These are phyloP conservation scores for Hirsutella minnesotensis DNA, from an alignment of 2,329 filamentous ascomycete genomes.

Conservation along the genomic window DNA sequence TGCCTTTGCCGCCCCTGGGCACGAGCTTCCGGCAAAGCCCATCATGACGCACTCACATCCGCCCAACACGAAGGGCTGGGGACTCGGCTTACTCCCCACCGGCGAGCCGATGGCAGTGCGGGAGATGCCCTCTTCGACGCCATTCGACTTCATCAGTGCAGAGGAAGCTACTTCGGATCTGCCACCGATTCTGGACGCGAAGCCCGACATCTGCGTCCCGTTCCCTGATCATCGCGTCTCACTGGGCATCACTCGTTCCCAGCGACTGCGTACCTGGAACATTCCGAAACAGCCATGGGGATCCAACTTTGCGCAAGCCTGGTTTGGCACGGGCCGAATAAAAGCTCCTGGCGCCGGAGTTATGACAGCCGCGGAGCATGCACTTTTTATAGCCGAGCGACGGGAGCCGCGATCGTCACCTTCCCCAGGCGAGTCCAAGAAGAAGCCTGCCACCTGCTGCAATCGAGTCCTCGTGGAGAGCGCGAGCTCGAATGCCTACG, in stretches of 20 bases:
- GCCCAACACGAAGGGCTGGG: constrained; percentile 10
- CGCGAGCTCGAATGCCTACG: constrained; percentile 32
- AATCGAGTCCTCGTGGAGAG: constrained; percentile 3
- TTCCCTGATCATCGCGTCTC: constrained; percentile 56
- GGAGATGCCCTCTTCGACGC: constrained; percentile 27
- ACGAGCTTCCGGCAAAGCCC: constrained; percentile 43
- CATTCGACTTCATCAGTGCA: constrained; percentile 48
- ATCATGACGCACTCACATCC: constrained; percentile 52
- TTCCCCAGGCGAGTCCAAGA: not conserved
- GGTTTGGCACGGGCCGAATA: constrained; percentile 16
- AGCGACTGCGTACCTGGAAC: constrained; percentile 34
- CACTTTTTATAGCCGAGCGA: constrained; percentile 21
- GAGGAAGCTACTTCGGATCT: constrained; percentile 46
- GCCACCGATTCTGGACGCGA: constrained; percentile 48
- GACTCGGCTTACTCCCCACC: constrained; percentile 48
- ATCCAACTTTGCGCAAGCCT: constrained; percentile 38
- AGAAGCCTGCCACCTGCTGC: too few species aligned
- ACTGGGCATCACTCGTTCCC: constrained; percentile 22
- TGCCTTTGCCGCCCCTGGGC: constrained; percentile 55
- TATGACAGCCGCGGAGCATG: constrained; percentile 26
- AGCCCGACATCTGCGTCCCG: constrained; percentile 46
- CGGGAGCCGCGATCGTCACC: too few species aligned
- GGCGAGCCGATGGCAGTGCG: constrained; percentile 47
- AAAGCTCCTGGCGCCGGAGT: constrained; percentile 14
- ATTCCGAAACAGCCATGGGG: constrained; percentile 50